Evolutionary conservation across 257 asterid genomes (phyloP).

Genomic region (Haberlea rhodopensis): DNA sequence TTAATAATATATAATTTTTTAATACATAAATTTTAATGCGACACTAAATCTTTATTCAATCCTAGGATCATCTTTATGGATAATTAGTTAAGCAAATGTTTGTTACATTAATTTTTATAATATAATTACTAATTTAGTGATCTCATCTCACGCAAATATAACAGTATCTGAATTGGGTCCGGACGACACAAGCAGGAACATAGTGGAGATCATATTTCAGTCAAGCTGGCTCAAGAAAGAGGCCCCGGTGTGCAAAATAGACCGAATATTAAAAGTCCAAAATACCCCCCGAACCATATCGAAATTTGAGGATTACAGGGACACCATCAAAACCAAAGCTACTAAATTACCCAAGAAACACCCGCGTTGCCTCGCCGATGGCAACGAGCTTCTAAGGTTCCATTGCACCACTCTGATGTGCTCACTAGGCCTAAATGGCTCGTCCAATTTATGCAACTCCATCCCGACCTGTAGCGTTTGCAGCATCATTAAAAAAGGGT

Average conservation of each 20-base stretch:
- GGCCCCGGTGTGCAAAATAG: constrained; percentile 74
- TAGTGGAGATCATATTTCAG: constrained; percentile 89
- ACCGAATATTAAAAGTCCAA: constrained; percentile 72
- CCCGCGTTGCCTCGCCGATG: constrained; percentile 90
- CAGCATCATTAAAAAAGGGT: constrained; percentile 62
- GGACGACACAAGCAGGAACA: constrained; percentile 91
- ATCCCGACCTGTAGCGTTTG: constrained; percentile 58
- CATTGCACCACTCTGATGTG: constrained; percentile 76
- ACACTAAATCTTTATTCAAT: no score
- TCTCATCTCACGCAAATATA: no score
- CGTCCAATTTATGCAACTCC: constrained; percentile 77
- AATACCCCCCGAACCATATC: constrained; percentile 73
- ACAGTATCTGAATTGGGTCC: constrained; percentile 76
- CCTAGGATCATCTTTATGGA: no score
- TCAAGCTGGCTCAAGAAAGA: constrained; percentile 87
- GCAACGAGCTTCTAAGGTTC: constrained; percentile 84
- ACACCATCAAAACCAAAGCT: constrained; percentile 68
- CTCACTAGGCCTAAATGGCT: constrained; percentile 78
- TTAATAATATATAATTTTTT: no score
- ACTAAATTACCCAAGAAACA: constrained; percentile 64
- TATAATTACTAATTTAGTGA: no score
- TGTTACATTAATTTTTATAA: no score
- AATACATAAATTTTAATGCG: no score
- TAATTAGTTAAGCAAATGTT: no score
- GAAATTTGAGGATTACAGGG: constrained; percentile 80